Conservation (phyloP, 257 asterid species). For the Oldenlandia corymbosa region DNA sequence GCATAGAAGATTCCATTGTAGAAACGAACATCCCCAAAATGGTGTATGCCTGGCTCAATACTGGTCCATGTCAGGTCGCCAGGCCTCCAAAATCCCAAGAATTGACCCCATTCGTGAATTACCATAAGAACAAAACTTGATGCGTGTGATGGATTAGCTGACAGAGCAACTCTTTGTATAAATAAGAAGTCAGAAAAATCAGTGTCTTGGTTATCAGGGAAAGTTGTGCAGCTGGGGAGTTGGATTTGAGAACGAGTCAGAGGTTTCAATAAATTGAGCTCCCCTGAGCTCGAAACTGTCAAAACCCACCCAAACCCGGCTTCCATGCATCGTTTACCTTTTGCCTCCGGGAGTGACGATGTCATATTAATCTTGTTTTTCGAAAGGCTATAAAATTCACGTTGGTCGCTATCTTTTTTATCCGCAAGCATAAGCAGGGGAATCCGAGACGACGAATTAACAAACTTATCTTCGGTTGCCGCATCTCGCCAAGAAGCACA, state of each 20-base stretch:
- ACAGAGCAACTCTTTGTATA: neutral
- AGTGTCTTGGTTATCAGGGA: neutral
- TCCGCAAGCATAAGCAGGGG: constrained; percentile 1
- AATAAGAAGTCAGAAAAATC: too few species aligned
- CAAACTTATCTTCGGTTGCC: neutral
- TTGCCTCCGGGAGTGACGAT: neutral
- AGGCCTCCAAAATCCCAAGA: neutral
- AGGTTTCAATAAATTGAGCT: neutral
- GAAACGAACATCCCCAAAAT: neutral
- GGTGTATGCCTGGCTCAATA: neutral
- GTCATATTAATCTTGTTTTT: neutral
- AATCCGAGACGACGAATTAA: neutral
- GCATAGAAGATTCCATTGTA: neutral
- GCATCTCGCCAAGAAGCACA: neutral
- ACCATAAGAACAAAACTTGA: neutral
- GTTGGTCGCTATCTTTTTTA: neutral
- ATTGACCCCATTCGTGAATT: accelerated
- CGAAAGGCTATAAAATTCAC: neutral
- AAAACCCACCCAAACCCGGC: neutral
- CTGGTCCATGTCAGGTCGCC: neutral
- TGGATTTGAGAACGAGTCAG: neutral
- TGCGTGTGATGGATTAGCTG: neutral
- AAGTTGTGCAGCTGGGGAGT: neutral
- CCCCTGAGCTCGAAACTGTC: neutral
- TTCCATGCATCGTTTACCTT: neutral